Percentiles rank a stretch among this genome's conserved stretches.
phyloP scores from a whole-genome alignment of 78 protist genomes.

The Dictyostelium brefeldianum region DNA sequence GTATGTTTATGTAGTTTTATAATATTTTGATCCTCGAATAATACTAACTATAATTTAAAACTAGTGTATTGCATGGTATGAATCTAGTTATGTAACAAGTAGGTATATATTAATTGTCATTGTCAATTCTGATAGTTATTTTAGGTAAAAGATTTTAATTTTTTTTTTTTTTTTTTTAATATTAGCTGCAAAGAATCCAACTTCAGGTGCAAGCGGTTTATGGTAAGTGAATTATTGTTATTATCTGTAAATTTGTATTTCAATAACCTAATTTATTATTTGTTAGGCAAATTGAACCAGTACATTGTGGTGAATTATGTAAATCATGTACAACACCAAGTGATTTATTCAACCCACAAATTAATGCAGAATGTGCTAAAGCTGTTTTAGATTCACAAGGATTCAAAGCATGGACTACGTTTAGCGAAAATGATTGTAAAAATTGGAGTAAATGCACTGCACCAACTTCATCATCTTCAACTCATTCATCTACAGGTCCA shows the following conservation, averaged over 20 bases:
- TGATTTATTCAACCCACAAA: conserved; percentile 46
- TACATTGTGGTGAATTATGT: conserved; percentile 30
- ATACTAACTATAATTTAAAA: too few relatives aligned
- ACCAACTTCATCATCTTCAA: not conserved
- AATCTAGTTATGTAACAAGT: too few relatives aligned
- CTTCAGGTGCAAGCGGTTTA: conserved; percentile 34
- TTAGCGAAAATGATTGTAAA: conserved; percentile 49
- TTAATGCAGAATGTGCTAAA: conserved; percentile 63
- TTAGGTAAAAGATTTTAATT: too few relatives aligned
- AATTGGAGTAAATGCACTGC: not conserved
- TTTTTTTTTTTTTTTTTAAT: too few relatives aligned
- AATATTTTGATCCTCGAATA: too few relatives aligned
- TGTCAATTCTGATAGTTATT: too few relatives aligned
- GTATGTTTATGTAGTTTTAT: too few relatives aligned
- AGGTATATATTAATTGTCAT: too few relatives aligned
- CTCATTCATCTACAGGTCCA: not conserved
- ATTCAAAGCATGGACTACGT: conserved; percentile 60
- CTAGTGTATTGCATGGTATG: too few relatives aligned
- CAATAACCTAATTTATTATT: too few relatives aligned
- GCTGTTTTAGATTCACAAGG: conserved; percentile 54
- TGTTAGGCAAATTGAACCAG: conserved; percentile 25
- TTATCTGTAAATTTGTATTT: too few relatives aligned
- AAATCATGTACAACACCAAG: conserved; percentile 36
- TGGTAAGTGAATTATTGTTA: not conserved
- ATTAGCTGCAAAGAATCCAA: not conserved